Percentiles rank a stretch among this genome's conserved stretches.
Evolutionary conservation across 2,329 filamentous ascomycete genomes (phyloP).

Genomic region (Thermomyces lanuginosus): DNA sequence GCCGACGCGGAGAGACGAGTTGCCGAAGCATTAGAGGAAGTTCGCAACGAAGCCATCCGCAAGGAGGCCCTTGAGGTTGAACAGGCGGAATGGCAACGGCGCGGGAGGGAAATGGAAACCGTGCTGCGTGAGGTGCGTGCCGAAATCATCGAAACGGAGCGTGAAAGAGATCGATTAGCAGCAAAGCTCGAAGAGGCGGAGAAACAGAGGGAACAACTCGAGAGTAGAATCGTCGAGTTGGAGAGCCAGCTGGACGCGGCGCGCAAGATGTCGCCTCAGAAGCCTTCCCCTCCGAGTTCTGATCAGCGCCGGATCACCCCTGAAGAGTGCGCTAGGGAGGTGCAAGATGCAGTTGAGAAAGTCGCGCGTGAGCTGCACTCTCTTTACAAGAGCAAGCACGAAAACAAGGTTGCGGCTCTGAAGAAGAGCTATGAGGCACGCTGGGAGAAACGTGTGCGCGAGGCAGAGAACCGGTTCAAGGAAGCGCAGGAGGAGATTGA

Average conservation of each 20-base stretch:
- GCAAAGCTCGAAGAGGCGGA: conserved; percentile 63
- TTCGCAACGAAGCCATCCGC: conserved; percentile 57
- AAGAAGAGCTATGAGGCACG: conserved; percentile 68
- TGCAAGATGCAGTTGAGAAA: conserved; percentile 73
- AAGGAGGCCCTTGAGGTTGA: conserved; percentile 60
- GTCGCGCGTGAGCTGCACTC: conserved; percentile 86
- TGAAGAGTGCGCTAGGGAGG: conserved; percentile 43
- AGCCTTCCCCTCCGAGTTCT: conserved; percentile 5
- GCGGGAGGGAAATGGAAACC: conserved; percentile 70
- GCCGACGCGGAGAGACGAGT: conserved; percentile 83
- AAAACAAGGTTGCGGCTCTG: conserved; percentile 82
- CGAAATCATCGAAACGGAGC: conserved; percentile 61
- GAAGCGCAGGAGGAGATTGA: conserved; percentile 60
- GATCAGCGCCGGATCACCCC: conserved; percentile 23
- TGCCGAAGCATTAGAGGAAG: conserved; percentile 65
- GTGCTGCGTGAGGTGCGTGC: conserved; percentile 65
- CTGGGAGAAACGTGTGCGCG: conserved; percentile 73
- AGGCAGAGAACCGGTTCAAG: conserved; percentile 56
- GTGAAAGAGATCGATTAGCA: conserved; percentile 65
- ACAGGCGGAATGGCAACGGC: conserved; percentile 67
- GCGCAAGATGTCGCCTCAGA: conserved; percentile 24
- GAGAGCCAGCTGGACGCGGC: conserved; percentile 31
- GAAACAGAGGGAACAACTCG: conserved; percentile 34
- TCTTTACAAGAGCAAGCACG: conserved; percentile 93
- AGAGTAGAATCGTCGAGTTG: conserved; percentile 30